A percentile compares a stretch with the other conserved stretches of the same genome.
Conservation (phyloP, 345 rosid genomes). For the Ceriops zippeliana region DNA sequence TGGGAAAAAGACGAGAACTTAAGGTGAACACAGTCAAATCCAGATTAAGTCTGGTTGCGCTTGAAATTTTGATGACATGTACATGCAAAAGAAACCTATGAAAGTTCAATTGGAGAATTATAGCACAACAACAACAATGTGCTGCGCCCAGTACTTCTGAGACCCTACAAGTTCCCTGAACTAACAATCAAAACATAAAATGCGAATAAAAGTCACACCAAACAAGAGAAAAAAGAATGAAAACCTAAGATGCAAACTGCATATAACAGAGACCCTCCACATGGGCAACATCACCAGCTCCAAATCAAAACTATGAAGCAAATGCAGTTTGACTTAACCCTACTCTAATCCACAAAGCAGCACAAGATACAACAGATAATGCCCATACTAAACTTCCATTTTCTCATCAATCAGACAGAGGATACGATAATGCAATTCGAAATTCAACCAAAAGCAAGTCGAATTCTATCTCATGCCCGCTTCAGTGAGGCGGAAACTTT, state of each 20-base stretch:
- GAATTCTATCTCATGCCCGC: slow-evolving; percentile 33
- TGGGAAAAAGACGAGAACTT: too few relatives aligned
- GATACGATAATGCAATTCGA: slow-evolving; percentile 1
- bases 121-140: too few relatives aligned
- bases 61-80: too few relatives aligned
- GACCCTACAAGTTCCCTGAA: too few relatives aligned
- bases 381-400: background rate
- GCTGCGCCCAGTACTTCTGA: too few relatives aligned
- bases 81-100: too few relatives aligned
- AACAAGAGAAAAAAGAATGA: background rate
- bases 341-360: background rate
- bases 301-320: slow-evolving; percentile 5
- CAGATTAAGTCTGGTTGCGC: too few relatives aligned
- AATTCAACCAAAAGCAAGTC: slow-evolving; percentile 2
- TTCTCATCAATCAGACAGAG: slow-evolving; percentile 18
- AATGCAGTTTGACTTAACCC: slow-evolving; percentile 11
- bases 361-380: slow-evolving; percentile 23
- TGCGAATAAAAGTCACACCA: background rate
- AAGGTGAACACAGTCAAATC: too few relatives aligned
- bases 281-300: background rate
- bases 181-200: too few relatives aligned
- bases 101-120: too few relatives aligned
- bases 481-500: slow-evolving; percentile 17
- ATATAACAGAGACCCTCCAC: slow-evolving; percentile 2
- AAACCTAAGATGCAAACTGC: background rate